phyloP scores from a whole-genome alignment of 306 rosid species.

The Senna siamea region DNA sequence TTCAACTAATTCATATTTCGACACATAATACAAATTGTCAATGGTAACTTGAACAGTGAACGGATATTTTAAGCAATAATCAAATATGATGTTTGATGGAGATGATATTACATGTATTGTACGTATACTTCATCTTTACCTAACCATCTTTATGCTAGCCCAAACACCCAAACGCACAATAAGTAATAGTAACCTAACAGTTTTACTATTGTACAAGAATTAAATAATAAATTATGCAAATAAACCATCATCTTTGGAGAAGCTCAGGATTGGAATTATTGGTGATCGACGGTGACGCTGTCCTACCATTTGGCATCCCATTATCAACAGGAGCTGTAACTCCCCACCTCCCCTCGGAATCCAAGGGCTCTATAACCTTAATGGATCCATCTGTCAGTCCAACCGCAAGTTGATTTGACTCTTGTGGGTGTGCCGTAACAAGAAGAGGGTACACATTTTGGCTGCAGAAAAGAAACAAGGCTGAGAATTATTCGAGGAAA shows the following conservation, averaged over 20 bases:
- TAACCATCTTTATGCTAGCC: conserved; percentile 25
- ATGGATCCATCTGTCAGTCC: conserved; percentile 72
- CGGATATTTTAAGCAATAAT: conserved; percentile 18
- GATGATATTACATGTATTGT: conserved; percentile 10
- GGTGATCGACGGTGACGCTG: conserved; percentile 54
- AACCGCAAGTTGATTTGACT: conserved; percentile 66
- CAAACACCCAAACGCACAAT: conserved; percentile 14
- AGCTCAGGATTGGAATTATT: conserved; percentile 55
- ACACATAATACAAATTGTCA: too few species aligned
- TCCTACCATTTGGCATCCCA: conserved; percentile 44
- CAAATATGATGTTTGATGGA: conserved; percentile 23
- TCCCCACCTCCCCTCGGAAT: conserved; percentile 66
- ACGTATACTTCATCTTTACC: conserved; percentile 19
- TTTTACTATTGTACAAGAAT: conserved; percentile 34
- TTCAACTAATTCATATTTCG: not conserved
- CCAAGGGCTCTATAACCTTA: conserved; percentile 61
- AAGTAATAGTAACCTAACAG: conserved; percentile 34
- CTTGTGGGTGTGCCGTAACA: conserved; percentile 65
- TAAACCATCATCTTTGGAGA: conserved; percentile 49
- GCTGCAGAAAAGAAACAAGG: conserved; percentile 46
- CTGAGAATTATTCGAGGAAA: conserved; percentile 25
- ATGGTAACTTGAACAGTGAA: not conserved
- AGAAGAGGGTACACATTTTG: conserved; percentile 58
- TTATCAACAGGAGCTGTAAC: conserved; percentile 3
- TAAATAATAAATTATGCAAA: conserved; percentile 19